These are phyloP conservation scores for Starmerella tilneyi DNA, from an alignment of 805 yeast species.

Conservation along the genomic window DNA sequence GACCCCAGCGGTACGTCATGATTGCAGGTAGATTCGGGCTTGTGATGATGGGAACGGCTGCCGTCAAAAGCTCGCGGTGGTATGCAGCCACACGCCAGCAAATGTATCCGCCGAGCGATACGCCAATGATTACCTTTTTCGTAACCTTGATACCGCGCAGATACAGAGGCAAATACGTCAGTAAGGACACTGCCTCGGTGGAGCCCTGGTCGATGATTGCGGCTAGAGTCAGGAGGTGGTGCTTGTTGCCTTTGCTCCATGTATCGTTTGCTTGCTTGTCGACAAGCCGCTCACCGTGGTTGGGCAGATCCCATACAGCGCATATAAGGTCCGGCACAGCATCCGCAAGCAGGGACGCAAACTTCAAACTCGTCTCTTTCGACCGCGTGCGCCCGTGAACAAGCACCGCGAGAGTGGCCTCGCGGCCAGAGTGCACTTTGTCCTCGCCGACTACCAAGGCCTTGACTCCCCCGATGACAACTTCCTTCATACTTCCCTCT, in stretches of 20 bases:
- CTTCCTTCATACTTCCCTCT: slow-evolving; percentile 9
- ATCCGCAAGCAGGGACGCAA: slow-evolving; percentile 30
- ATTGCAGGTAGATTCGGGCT: slow-evolving; percentile 40
- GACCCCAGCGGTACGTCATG: slow-evolving; percentile 34
- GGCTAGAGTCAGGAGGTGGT: slow-evolving; percentile 45
- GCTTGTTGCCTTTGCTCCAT: slow-evolving; percentile 41
- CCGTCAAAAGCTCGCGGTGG: slow-evolving; percentile 31
- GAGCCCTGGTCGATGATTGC: slow-evolving; percentile 41
- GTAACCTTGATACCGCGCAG: slow-evolving; percentile 27
- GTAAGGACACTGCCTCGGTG: slow-evolving; percentile 37
- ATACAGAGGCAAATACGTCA: slow-evolving; percentile 37
- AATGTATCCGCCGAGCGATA: slow-evolving; percentile 51
- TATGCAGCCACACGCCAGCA: slow-evolving; percentile 38
- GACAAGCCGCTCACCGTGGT: slow-evolving; percentile 44
- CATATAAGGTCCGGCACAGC: slow-evolving; percentile 31
- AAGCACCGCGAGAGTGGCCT: slow-evolving; percentile 36
- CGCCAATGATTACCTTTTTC: slow-evolving; percentile 37
- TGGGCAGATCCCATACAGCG: slow-evolving; percentile 44
- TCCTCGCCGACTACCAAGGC: slow-evolving; percentile 38
- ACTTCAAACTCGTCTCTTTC: slow-evolving; percentile 33
- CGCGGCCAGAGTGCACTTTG: slow-evolving; percentile 12
- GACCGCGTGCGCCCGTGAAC: slow-evolving; percentile 40
- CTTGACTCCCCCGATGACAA: slow-evolving; percentile 38
- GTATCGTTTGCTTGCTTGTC: slow-evolving; percentile 32
- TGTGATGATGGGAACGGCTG: slow-evolving; percentile 44